These are phyloP conservation scores for Zoysia pacifica DNA, from an alignment of 176 grass and related monocot species.

Conservation along the genomic window DNA sequence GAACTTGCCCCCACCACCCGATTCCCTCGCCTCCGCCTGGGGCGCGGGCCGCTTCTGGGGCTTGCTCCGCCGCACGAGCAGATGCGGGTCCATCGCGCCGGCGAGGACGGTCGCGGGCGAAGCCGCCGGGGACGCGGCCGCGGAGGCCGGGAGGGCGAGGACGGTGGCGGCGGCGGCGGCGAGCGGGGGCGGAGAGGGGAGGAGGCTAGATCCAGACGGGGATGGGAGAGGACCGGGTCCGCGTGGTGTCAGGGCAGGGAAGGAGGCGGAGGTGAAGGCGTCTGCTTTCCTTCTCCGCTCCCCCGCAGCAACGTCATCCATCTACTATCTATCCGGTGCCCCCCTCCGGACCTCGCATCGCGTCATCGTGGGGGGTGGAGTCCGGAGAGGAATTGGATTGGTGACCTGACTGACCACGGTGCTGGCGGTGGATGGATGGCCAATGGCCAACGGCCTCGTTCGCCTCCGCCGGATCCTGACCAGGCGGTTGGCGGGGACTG, in stretches of 20 bases:
- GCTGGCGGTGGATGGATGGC: neutral
- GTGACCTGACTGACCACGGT: neutral
- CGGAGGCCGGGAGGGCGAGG: conserved; percentile 28
- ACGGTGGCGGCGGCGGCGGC: neutral
- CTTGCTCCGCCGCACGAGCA: conserved; percentile 48
- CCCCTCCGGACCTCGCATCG: neutral
- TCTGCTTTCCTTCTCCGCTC: conserved; percentile 27
- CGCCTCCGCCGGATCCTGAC: conserved; percentile 25
- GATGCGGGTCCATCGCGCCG: conserved; percentile 33
- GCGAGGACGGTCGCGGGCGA: conserved; percentile 23
- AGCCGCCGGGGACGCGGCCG: neutral
- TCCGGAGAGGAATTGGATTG: conserved; percentile 21
- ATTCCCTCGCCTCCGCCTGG: neutral
- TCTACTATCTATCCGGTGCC: conserved; percentile 40
- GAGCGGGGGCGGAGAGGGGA: neutral
- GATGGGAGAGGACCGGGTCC: conserved; percentile 27
- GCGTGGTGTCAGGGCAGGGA: conserved; percentile 35
- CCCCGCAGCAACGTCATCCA: conserved; percentile 31
- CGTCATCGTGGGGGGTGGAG: conserved; percentile 21
- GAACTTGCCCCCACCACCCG: conserved; percentile 34
- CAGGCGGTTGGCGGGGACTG: neutral
- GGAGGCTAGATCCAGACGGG: conserved; percentile 29
- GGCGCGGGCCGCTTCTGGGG: conserved; percentile 33
- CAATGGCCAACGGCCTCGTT: conserved; percentile 9
- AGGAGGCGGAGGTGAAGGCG: conserved; percentile 10